Conservation (phyloP, 805 yeast species). For the Saturnispora mendoncae region DNA sequence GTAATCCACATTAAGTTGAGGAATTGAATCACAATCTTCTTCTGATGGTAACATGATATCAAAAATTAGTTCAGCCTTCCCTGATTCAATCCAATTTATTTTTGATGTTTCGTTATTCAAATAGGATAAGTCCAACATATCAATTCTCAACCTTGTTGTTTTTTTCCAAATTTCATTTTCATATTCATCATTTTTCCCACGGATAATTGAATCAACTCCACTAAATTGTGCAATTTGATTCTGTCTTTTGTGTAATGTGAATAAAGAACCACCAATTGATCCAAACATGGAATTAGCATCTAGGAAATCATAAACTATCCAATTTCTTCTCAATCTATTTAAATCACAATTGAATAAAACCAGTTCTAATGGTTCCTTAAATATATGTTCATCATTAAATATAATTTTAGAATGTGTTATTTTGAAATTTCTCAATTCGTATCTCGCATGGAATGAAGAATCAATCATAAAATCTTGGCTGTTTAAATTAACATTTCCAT, state of each 20-base stretch:
- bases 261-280: slow-evolving; percentile 63
- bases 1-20: slow-evolving; percentile 14
- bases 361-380: slow-evolving; percentile 35
- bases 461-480: slow-evolving; percentile 15
- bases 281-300: slow-evolving; percentile 67
- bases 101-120: slow-evolving; percentile 30
- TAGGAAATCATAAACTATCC: slow-evolving; percentile 56
- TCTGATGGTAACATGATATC: slow-evolving; percentile 64
- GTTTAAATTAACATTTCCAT: slow-evolving; percentile 28
- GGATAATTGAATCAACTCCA: slow-evolving; percentile 19
- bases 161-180: slow-evolving; percentile 36
- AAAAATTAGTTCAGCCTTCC: slow-evolving; percentile 60
- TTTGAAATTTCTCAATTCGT: slow-evolving; percentile 34
- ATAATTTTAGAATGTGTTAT: slow-evolving; percentile 44
- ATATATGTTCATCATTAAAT: slow-evolving; percentile 19
- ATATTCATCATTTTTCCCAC: slow-evolving; percentile 10
- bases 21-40: slow-evolving; percentile 20
- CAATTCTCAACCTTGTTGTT: slow-evolving; percentile 38
- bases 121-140: slow-evolving; percentile 29
- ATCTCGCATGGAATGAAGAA: slow-evolving; percentile 24
- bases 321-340: slow-evolving; percentile 48
- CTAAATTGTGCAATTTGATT: slow-evolving; percentile 40
- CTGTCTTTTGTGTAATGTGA: slow-evolving; percentile 70
- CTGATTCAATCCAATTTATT: slow-evolving; percentile 66
- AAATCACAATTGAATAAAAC: slow-evolving; percentile 59